A percentile compares a stretch with the other conserved stretches of the same genome.
phyloP scores from a whole-genome alignment of 2,329 filamentous ascomycete genomes.

The Lecanicillium sp. region DNA sequence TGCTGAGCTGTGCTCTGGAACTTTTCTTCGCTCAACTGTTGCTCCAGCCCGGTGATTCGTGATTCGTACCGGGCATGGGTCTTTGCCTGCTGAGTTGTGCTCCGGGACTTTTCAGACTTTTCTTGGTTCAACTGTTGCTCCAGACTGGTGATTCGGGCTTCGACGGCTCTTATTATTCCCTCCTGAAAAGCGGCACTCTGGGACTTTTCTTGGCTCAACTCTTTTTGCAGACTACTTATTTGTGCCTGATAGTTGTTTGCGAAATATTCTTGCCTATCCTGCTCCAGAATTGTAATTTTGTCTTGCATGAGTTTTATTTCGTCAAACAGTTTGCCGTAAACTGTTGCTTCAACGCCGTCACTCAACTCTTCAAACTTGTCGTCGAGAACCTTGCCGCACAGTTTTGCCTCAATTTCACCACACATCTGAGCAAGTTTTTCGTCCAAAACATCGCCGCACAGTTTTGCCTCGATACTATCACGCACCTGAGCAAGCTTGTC shows the following conservation, averaged over 20 bases:
- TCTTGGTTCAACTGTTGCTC: not conserved
- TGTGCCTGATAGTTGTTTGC: too few species aligned
- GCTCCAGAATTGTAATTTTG: too few species aligned
- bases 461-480: not conserved
- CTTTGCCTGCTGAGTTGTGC: too few species aligned
- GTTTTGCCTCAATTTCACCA: too few species aligned
- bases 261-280: too few species aligned
- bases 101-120: not conserved
- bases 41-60: not conserved
- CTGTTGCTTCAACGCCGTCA: not conserved
- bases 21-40: not conserved
- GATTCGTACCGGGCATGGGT: not conserved
- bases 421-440: too few species aligned
- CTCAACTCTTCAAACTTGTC: too few species aligned
- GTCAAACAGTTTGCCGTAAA: too few species aligned
- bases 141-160: not conserved
- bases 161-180: not conserved
- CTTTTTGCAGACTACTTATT: not conserved
- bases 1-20: too few species aligned
- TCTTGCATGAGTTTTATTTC: too few species aligned
- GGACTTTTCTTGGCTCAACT: not conserved
- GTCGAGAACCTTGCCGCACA: too few species aligned
- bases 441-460: too few species aligned
- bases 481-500: not conserved
- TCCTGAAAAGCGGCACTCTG: conserved; percentile 62